A percentile compares a stretch with the other conserved stretches of the same genome.
These are phyloP conservation scores for Candida methanosorbosa DNA, from an alignment of 805 yeast species.

Conservation along the genomic window DNA sequence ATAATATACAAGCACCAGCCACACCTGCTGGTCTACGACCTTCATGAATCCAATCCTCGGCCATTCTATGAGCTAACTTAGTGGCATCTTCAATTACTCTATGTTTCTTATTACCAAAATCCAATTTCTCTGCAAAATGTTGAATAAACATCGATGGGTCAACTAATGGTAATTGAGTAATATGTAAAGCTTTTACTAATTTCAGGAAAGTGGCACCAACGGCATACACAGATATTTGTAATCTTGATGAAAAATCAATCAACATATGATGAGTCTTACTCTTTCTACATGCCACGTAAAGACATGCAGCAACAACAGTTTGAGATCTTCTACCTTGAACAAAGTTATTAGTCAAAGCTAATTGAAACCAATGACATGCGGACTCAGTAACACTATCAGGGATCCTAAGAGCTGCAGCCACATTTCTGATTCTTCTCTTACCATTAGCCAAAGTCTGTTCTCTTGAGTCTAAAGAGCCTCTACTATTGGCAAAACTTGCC, in stretches of 20 bases:
- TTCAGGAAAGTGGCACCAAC: constrained; percentile 94
- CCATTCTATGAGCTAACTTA: constrained; percentile 81
- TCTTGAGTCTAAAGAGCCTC: constrained; percentile 75
- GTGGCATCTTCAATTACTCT: constrained; percentile 85
- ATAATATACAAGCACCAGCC: constrained; percentile 90
- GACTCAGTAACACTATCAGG: constrained; percentile 82
- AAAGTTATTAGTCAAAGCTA: constrained; percentile 80
- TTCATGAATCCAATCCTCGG: constrained; percentile 90
- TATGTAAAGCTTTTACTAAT: constrained; percentile 79
- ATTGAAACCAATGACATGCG: constrained; percentile 81
- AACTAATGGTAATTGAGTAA: constrained; percentile 72
- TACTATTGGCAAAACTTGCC: constrained; percentile 60
- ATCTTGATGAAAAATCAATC: constrained; percentile 84
- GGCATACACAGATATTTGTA: constrained; percentile 87
- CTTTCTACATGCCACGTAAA: constrained; percentile 89
- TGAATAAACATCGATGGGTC: constrained; percentile 93
- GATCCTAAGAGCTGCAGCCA: constrained; percentile 70
- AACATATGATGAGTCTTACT: constrained; percentile 91
- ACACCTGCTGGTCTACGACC: constrained; percentile 98
- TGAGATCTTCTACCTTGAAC: constrained; percentile 97
- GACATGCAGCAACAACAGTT: constrained; percentile 90
- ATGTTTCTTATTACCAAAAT: constrained; percentile 64
- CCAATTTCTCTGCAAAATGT: constrained; percentile 83
- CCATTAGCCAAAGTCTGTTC: constrained; percentile 88
- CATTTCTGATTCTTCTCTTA: constrained; percentile 63